A percentile compares a stretch with the other conserved stretches of the same genome.
phyloP scores from a whole-genome alignment of 768 basidiomycete species.

The Agrocybe praecox region DNA sequence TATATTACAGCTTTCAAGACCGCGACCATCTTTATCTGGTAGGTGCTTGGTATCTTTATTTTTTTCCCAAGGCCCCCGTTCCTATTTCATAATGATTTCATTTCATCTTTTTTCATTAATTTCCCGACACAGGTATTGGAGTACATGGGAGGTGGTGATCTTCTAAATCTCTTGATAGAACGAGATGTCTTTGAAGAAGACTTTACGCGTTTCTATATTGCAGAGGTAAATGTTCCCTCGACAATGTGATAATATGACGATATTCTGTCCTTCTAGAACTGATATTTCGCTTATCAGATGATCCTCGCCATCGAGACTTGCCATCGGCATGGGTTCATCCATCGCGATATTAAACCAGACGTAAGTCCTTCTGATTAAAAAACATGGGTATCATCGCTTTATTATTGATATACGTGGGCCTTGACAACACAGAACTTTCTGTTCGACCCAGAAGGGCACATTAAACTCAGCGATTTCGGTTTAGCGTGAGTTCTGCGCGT shows the following conservation, averaged over 20 bases:
- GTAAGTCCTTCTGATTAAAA: conserved; percentile 42
- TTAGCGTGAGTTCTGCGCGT: conserved; percentile 88
- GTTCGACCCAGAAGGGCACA: conserved; percentile 91
- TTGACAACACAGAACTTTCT: conserved; percentile 82
- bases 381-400: conserved; percentile 16
- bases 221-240: conserved; percentile 63
- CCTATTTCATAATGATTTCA: conserved; percentile 60
- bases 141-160: conserved; percentile 96
- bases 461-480: conserved; percentile 95
- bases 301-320: conserved; percentile 91
- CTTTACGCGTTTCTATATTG: conserved; percentile 91
- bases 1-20: conserved; percentile 95
- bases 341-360: conserved; percentile 97
- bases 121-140: conserved; percentile 70
- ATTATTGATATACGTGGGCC: conserved; percentile 14
- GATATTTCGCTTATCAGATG: conserved; percentile 58
- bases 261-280: conserved; percentile 19
- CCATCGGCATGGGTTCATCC: conserved; percentile 95
- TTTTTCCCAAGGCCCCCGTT: conserved; percentile 30
- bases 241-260: conserved; percentile 11
- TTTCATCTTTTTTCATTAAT: conserved; percentile 29
- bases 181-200: conserved; percentile 88
- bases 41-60: conserved; percentile 28
- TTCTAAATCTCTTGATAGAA: conserved; percentile 94
- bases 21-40: conserved; percentile 94